phyloP scores from a whole-genome alignment of 2,329 filamentous ascomycete genomes.

The Sphaerulina musiva region DNA sequence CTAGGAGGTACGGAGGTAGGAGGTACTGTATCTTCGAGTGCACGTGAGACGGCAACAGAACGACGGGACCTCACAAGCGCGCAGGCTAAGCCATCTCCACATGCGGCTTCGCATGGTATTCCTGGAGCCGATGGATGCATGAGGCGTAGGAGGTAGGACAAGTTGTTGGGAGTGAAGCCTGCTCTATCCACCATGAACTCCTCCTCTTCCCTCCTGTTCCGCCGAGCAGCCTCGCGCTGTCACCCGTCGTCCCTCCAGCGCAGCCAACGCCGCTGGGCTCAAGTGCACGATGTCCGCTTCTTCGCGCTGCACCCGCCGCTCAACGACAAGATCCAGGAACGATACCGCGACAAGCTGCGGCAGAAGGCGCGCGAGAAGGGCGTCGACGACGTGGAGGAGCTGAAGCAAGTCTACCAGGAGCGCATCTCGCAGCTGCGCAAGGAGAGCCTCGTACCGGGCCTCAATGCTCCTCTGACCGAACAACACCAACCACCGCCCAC shows the following conservation, averaged over 20 bases:
- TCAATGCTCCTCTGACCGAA: conserved; percentile 40
- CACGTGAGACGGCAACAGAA: too few relatives aligned
- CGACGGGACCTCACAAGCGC: too few relatives aligned
- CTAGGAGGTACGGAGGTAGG: too few relatives aligned
- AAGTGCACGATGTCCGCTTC: conserved; percentile 87
- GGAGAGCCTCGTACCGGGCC: conserved; percentile 53
- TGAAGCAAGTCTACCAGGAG: conserved; percentile 77
- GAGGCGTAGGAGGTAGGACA: too few relatives aligned
- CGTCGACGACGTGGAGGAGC: conserved; percentile 60
- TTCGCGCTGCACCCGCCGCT: conserved; percentile 66
- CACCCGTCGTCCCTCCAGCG: conserved; percentile 50
- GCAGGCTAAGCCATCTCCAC: too few relatives aligned
- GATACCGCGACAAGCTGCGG: conserved; percentile 80
- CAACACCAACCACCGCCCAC: conserved; percentile 24
- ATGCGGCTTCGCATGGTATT: too few relatives aligned
- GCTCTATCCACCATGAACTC: conserved; percentile 9
- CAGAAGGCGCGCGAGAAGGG: conserved; percentile 71
- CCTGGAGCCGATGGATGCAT: too few relatives aligned
- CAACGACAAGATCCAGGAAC: conserved; percentile 58
- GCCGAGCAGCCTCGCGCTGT: conserved; percentile 13
- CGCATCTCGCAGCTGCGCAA: conserved; percentile 69
- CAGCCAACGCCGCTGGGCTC: conserved; percentile 77
- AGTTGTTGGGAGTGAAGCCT: too few relatives aligned
- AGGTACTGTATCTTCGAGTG: too few relatives aligned
- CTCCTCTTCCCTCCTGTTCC: conserved; percentile 22